A percentile compares a stretch with the other conserved stretches of the same genome.
phyloP scores from a whole-genome alignment of 306 rosid species.

The Citrullus mucosospermus region DNA sequence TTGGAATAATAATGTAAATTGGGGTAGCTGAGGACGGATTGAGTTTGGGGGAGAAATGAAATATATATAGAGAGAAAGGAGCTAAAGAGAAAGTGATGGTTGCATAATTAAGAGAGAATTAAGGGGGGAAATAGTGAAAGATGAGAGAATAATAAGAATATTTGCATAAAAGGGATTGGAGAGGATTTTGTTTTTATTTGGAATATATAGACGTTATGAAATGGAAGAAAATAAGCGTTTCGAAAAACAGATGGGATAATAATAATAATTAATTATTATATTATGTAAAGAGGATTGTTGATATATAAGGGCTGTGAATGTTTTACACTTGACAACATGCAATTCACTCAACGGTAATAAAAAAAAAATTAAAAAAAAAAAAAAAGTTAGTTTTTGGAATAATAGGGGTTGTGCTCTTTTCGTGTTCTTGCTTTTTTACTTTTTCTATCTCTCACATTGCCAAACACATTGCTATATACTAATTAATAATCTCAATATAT shows the following conservation, averaged over 20 bases:
- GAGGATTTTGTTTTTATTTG: neutral
- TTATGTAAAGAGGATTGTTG: neutral
- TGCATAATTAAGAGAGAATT: neutral
- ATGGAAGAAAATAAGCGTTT: neutral
- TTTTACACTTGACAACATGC: conserved; percentile 3
- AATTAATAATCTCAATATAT: no score
- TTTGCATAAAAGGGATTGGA: neutral
- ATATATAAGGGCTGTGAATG: neutral
- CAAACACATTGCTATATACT: no score
- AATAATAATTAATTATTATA: no score
- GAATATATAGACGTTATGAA: neutral
- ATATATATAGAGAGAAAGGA: neutral
- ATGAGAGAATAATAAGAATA: neutral
- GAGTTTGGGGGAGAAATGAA: neutral
- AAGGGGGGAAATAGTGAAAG: neutral
- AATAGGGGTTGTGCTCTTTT: neutral
- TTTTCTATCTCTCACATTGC: no score
- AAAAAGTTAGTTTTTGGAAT: neutral
- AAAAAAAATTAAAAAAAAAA: no score
- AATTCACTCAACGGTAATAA: neutral
- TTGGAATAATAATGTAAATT: neutral
- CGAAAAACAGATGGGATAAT: neutral
- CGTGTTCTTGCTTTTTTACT: neutral
- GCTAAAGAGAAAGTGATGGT: neutral
- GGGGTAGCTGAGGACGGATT: no score